Percentiles rank a stretch among this genome's conserved stretches.
Conservation (phyloP, 164 flowering plant species). For the Dillenia suffruticosa region DNA sequence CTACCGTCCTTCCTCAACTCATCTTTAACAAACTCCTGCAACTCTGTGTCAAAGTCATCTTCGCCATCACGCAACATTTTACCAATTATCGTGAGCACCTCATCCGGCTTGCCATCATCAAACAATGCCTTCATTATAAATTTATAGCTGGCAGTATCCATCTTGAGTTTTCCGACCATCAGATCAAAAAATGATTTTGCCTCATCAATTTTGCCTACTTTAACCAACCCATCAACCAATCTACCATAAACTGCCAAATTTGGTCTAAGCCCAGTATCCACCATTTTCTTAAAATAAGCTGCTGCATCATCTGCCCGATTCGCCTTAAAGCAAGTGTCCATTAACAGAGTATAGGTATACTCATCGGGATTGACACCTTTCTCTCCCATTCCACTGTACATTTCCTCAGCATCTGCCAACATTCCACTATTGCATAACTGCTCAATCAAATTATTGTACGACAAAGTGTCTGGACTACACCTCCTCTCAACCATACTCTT, state of each 20-base stretch:
- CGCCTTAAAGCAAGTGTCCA: constrained; percentile 75
- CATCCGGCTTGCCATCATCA: constrained; percentile 60
- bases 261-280: constrained; percentile 69
- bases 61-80: constrained; percentile 58
- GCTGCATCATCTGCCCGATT: constrained; percentile 65
- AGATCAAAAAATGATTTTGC: constrained; percentile 70
- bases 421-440: constrained; percentile 63
- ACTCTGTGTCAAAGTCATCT: constrained; percentile 46
- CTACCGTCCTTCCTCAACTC: constrained; percentile 65
- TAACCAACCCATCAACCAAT: constrained; percentile 58
- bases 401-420: constrained; percentile 69
- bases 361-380: constrained; percentile 75
- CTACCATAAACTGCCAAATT: constrained; percentile 63
- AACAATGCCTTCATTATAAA: constrained; percentile 60
- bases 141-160: constrained; percentile 57
- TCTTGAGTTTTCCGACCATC: constrained; percentile 80
- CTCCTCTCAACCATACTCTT: constrained; percentile 70
- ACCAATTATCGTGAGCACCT: constrained; percentile 54
- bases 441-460: constrained; percentile 80
- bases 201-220: constrained; percentile 66
- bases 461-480: constrained; percentile 65
- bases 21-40: constrained; percentile 62
- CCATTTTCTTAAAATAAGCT: constrained; percentile 69
- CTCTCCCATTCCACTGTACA: constrained; percentile 61
- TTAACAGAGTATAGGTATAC: constrained; percentile 57